Evolutionary conservation across 441 rosid genomes (phyloP).

Genomic region (Adansonia rubrostipa): DNA sequence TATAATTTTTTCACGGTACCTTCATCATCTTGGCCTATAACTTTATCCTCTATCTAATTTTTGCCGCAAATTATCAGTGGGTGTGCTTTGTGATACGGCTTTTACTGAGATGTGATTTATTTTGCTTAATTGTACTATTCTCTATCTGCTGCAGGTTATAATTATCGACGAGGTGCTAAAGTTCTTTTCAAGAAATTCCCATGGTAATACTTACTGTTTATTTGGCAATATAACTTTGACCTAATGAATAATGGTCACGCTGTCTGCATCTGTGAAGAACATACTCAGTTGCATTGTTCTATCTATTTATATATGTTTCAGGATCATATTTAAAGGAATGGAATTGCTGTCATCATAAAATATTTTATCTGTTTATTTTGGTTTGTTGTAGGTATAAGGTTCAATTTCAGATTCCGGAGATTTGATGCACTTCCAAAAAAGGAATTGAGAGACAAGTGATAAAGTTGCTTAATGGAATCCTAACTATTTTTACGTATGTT

Average conservation of each 20-base stretch:
- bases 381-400: conserved; percentile 60
- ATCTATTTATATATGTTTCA: background rate
- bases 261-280: background rate
- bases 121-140: background rate
- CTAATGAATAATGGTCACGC: background rate
- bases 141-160: conserved; percentile 68
- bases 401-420: conserved; percentile 76
- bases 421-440: conserved; percentile 77
- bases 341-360: background rate
- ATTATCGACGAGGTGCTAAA: conserved; percentile 91
- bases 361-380: conserved; percentile 11
- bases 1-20: background rate
- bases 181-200: conserved; percentile 83
- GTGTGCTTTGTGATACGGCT: background rate
- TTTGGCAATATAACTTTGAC: background rate
- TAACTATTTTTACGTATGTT: conserved; percentile 12
- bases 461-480: background rate
- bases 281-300: background rate
- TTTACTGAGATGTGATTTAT: background rate
- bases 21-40: background rate
- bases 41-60: background rate
- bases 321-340: background rate
- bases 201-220: conserved; percentile 46
- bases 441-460: conserved; percentile 78
- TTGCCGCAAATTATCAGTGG: background rate